Conservation (phyloP, 306 rosid genomes). For the Lathyrus tuberosus region DNA sequence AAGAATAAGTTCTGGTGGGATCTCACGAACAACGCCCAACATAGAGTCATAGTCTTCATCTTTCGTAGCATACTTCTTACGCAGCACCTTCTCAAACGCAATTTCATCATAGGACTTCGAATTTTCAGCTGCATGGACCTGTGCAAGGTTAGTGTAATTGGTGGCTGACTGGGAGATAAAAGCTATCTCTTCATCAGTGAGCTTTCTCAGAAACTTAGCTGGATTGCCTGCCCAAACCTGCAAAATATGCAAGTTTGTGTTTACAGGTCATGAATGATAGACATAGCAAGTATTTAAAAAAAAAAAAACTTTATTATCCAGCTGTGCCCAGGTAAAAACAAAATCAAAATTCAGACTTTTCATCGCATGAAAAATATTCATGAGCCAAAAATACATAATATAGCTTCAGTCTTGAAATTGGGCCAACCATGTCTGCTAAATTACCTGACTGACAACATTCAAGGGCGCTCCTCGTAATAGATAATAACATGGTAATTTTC, state of each 20-base stretch:
- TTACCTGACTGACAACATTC: conserved; percentile 9
- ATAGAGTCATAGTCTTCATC: conserved; percentile 90
- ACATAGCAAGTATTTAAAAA: conserved; percentile 15
- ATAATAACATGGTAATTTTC: conserved; percentile 19
- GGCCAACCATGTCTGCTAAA: conserved; percentile 19
- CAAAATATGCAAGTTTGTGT: conserved; percentile 32
- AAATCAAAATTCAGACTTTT: conserved; percentile 20
- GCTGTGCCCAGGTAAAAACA: background rate
- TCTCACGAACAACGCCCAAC: conserved; percentile 85
- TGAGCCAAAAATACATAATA: background rate
- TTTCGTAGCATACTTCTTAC: conserved; percentile 80
- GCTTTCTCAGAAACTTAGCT: conserved; percentile 90
- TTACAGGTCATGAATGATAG: conserved; percentile 8
- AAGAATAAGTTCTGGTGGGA: conserved; percentile 76
- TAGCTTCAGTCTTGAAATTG: too few species aligned
- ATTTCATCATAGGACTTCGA: conserved; percentile 74
- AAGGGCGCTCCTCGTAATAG: background rate
- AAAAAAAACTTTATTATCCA: background rate
- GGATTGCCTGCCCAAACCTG: conserved; percentile 99
- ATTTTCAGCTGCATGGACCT: conserved; percentile 94
- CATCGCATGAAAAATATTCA: conserved; percentile 18
- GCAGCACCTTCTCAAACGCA: conserved; percentile 82
- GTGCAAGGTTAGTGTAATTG: conserved; percentile 84
- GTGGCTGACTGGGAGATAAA: conserved; percentile 82
- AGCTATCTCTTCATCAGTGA: conserved; percentile 80